Conservation (phyloP, 2,329 filamentous ascomycete genomes). For the Trichoderma pleuroti region DNA sequence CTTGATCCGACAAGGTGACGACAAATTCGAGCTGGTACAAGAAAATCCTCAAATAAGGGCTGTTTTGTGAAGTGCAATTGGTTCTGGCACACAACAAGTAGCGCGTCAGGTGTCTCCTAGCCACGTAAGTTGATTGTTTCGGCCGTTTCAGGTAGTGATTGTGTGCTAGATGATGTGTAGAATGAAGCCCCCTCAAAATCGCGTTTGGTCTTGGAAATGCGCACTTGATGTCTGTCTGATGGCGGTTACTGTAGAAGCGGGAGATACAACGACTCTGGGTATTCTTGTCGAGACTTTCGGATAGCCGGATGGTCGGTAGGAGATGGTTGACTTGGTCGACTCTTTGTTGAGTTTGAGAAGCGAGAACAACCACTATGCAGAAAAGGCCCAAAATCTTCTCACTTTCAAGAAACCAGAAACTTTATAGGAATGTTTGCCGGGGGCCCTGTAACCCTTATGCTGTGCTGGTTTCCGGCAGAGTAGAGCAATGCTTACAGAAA, state of each 20-base stretch:
- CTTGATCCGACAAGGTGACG: not conserved
- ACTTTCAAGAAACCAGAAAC: not conserved
- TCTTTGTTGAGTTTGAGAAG: not conserved
- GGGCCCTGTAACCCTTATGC: not conserved
- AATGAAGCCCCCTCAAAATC: not conserved
- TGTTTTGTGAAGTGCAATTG: not conserved
- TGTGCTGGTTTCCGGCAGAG: conserved; percentile 11
- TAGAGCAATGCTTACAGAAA: conserved; percentile 22
- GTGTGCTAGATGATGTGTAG: not conserved
- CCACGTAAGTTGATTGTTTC: not conserved
- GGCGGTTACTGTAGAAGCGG: not conserved
- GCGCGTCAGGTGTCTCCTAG: not conserved
- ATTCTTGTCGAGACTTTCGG: not conserved
- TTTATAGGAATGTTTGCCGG: not conserved
- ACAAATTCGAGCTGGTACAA: not conserved
- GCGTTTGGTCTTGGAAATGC: not conserved
- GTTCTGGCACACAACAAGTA: not conserved
- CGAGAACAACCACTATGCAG: not conserved
- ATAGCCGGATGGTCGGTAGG: not conserved
- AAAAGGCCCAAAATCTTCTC: not conserved
- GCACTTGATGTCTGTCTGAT: not conserved
- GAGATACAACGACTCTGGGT: not conserved
- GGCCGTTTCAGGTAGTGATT: not conserved
- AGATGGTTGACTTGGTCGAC: not conserved
- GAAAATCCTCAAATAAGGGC: not conserved